Percentiles rank a stretch among this genome's conserved stretches.
phyloP scores from a whole-genome alignment of 1,139 yeast genomes.

The Suhomyces wounanorum region DNA sequence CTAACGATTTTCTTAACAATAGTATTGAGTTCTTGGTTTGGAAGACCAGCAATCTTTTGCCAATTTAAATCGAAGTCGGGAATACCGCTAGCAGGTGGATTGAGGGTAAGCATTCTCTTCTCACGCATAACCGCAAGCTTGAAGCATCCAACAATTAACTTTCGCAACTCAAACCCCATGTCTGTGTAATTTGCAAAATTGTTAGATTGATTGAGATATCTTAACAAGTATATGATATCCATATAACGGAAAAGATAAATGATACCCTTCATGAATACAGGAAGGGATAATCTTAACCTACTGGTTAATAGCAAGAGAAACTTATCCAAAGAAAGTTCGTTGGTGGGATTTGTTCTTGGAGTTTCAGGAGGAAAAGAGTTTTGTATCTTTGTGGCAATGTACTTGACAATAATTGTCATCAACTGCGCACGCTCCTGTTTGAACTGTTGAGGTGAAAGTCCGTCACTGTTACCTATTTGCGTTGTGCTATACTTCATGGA shows the following conservation, averaged over 20 bases:
- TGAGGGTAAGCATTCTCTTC: conserved; percentile 15
- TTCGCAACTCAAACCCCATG: conserved; percentile 49
- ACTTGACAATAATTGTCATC: conserved; percentile 49
- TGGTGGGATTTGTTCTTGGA: conserved; percentile 23
- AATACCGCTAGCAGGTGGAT: conserved; percentile 5
- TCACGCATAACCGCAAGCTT: conserved; percentile 43
- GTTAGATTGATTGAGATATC: conserved; percentile 51
- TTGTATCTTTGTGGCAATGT: conserved; percentile 46
- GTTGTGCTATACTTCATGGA: conserved; percentile 14
- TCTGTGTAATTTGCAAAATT: conserved; percentile 39
- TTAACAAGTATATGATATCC: conserved; percentile 49
- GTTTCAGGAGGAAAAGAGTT: conserved; percentile 49
- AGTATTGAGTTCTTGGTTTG: conserved; percentile 38
- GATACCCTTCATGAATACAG: conserved; percentile 44
- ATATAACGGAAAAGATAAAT: conserved; percentile 50
- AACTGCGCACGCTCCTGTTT: conserved; percentile 31
- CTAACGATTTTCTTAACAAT: conserved; percentile 42
- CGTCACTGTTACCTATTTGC: background rate
- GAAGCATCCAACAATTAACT: conserved; percentile 48
- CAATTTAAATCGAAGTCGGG: conserved; percentile 24
- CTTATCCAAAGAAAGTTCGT: conserved; percentile 45
- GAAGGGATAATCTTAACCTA: conserved; percentile 39
- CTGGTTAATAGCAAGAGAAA: conserved; percentile 42
- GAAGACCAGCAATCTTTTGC: conserved; percentile 42
- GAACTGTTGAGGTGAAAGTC: conserved; percentile 14